These are phyloP conservation scores for Aspergillus steynii DNA, from an alignment of 495 filamentous ascomycete genomes.

Conservation along the genomic window DNA sequence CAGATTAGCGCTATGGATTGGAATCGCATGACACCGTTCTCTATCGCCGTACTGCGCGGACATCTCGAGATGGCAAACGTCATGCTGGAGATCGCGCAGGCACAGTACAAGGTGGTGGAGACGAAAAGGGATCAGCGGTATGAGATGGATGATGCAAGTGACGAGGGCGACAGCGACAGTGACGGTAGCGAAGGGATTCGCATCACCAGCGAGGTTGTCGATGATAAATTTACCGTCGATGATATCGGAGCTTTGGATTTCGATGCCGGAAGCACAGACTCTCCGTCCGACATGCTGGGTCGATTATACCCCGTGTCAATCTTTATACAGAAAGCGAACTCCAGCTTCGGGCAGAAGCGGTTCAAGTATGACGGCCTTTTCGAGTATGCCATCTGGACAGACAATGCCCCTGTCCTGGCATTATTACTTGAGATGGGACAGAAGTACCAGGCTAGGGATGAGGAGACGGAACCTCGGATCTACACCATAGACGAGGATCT, in stretches of 20 bases:
- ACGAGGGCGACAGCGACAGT: slow-evolving; percentile 30
- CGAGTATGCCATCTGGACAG: slow-evolving; percentile 19
- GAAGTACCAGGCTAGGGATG: slow-evolving; percentile 22
- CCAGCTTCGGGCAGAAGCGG: slow-evolving; percentile 17
- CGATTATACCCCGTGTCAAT: slow-evolving; percentile 28
- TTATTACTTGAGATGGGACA: slow-evolving; percentile 46
- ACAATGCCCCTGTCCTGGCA: slow-evolving; percentile 31
- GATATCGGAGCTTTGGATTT: slow-evolving; percentile 64
- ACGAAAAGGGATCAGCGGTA: slow-evolving; percentile 44
- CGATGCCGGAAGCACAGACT: slow-evolving; percentile 58
- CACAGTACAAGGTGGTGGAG: slow-evolving; percentile 59
- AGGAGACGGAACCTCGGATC: slow-evolving; percentile 18
- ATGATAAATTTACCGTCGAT: slow-evolving; percentile 67
- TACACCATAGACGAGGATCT: slow-evolving; percentile 21
- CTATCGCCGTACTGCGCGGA: slow-evolving; percentile 61
- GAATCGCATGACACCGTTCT: slow-evolving; percentile 53
- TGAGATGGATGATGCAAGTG: slow-evolving; percentile 42
- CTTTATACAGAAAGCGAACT: slow-evolving; percentile 22
- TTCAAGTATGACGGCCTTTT: neutral
- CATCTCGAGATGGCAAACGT: slow-evolving; percentile 60
- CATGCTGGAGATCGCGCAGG: slow-evolving; percentile 64
- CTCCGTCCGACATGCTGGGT: slow-evolving; percentile 48
- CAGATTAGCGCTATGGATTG: slow-evolving; percentile 59
- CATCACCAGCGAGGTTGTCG: slow-evolving; percentile 46
- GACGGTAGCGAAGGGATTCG: slow-evolving; percentile 47